Evolutionary conservation across 2,329 filamentous ascomycete species (phyloP).

Genomic region (Fusarium begoniae): DNA sequence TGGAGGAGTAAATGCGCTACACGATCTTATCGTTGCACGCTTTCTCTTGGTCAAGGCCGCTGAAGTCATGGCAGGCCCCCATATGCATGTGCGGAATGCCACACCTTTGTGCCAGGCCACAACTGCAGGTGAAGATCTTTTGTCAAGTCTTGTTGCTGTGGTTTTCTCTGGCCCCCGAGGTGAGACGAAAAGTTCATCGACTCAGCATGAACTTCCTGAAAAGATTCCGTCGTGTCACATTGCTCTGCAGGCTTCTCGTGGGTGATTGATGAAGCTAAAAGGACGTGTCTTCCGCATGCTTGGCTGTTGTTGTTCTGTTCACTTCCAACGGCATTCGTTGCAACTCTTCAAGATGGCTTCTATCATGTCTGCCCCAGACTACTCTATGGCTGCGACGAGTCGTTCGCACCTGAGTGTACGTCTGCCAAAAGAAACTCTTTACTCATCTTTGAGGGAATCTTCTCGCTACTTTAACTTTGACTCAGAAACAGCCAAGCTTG

Average conservation of each 20-base stretch:
- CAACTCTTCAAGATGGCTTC: constrained; percentile 37
- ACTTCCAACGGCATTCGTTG: not conserved
- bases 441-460: constrained; percentile 36
- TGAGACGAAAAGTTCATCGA: constrained; percentile 18
- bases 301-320: not conserved
- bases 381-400: constrained; percentile 38
- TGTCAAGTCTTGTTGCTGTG: constrained; percentile 6
- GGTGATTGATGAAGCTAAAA: constrained; percentile 22
- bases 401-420: constrained; percentile 40
- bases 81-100: not conserved
- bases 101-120: constrained; percentile 22
- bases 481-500: constrained; percentile 33
- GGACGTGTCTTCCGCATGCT: not conserved
- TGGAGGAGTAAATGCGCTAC: constrained; percentile 12
- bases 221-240: constrained; percentile 16
- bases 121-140: constrained; percentile 20
- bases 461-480: constrained; percentile 41
- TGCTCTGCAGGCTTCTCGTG: not conserved
- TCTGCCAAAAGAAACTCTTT: constrained; percentile 38
- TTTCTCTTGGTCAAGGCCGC: constrained; percentile 11
- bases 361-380: constrained; percentile 43
- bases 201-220: constrained; percentile 19
- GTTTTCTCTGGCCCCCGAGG: constrained; percentile 12
- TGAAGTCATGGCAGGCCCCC: constrained; percentile 21
- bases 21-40: constrained; percentile 20